Evolutionary conservation across 495 filamentous ascomycete genomes (phyloP), one percentile per base, ranked within the genome.

Genomic region (Penicillium angulare): DNA sequence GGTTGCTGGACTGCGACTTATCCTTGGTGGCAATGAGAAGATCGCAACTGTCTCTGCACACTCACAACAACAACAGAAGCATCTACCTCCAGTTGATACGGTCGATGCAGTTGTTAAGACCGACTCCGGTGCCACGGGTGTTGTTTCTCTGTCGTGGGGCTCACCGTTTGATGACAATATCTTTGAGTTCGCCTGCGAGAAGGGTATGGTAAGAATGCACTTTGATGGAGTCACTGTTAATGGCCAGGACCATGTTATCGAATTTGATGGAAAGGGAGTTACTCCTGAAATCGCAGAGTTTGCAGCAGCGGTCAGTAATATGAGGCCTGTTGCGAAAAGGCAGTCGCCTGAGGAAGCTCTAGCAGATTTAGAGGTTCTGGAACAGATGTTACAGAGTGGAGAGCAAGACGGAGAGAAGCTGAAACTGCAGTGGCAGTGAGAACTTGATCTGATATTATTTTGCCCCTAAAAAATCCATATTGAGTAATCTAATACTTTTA

Each of bases 31-130:
- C 13, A 65, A 75, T 15, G 67, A 73, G 31, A 67, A 54, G 33
- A 57, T 77, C 16, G 73, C 66, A 2, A 68, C 66, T 31, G 55
- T 88, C 10, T 75, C 79, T 3, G 85, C 84, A 1, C 83, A 85
- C 51, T 82, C 84, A 3, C 58, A 73, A 31, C 75, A 79, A 47
- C 66, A 83, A 33, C 78, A 84, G 54, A 55, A 68, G 21, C 78
- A 90, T 65, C 74, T 93, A 5, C 82, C 85, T 4, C 88, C 87
- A 0, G 75, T 88, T n/a, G 89, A 92, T 58, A 89, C 87, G 0
- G 74, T 90, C 16, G 80, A 85, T 63, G 85, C 86, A 5, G 71
- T 81, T 0, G 61, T 82, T 44, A 76, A 79, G 65, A 84, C 84
- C 1, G 69, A 66, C 52, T 76, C 74, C 29, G 87, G 88, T 2